Evolutionary conservation across 1,284 basidiomycete genomes (phyloP).

Genomic region (Puccinia coronata): DNA sequence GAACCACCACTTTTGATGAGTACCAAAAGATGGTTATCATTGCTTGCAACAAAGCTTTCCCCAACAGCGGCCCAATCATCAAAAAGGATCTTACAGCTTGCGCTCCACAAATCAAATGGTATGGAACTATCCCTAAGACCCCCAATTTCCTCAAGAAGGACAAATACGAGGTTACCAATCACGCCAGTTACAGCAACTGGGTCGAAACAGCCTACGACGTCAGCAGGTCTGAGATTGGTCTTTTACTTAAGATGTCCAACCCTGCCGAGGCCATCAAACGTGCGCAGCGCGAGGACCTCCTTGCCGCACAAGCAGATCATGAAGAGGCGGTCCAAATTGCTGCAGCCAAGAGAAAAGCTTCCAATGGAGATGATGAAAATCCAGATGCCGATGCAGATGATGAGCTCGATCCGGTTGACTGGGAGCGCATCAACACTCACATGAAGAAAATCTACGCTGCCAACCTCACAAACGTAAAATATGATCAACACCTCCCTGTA

Average conservation of each 20-base stretch:
- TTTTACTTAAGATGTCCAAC: not conserved
- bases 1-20: not conserved
- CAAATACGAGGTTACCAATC: not conserved
- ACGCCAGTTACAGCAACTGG: not conserved
- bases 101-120: not conserved
- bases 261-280: not conserved
- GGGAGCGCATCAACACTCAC: not conserved
- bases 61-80: not conserved
- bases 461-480: not conserved
- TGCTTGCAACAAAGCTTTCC: not conserved
- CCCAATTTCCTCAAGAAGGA: not conserved
- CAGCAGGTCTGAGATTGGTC: not conserved
- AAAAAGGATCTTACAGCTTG: not conserved
- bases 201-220: not conserved
- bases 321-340: not conserved
- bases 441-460: not conserved
- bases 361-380: not conserved
- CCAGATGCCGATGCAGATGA: not conserved
- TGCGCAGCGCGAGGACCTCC: not conserved
- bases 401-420: not conserved
- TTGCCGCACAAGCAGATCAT: not conserved
- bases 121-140: not conserved
- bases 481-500: not conserved
- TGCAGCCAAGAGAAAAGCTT: not conserved
- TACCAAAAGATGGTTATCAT: not conserved